Conservation (phyloP, 2,329 filamentous ascomycete genomes). For the Ophidiomyces ophidiicola region DNA sequence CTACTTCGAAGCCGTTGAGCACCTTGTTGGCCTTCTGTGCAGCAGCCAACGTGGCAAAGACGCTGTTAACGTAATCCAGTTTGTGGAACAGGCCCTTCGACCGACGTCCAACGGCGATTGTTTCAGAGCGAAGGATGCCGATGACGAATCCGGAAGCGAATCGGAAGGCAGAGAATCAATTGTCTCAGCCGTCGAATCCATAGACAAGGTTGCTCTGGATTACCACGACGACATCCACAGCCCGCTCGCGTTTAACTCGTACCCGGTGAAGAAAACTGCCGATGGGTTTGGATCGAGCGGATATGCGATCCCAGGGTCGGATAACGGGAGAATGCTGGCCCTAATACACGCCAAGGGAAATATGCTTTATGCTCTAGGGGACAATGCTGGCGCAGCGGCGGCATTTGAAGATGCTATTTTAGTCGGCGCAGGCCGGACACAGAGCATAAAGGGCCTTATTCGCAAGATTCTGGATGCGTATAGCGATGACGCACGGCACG, state of each 20-base stretch:
- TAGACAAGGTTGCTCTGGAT: conserved; percentile 47
- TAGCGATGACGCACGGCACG: conserved; percentile 33
- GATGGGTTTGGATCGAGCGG: conserved; percentile 63
- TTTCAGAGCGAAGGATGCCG: conserved; percentile 40
- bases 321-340: conserved; percentile 88
- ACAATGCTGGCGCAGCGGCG: conserved; percentile 65
- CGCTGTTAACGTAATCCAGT: conserved; percentile 75
- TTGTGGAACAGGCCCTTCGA: conserved; percentile 63
- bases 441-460: conserved; percentile 67
- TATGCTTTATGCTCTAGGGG: conserved; percentile 82
- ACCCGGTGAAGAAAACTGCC: conserved; percentile 24
- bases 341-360: conserved; percentile 97
- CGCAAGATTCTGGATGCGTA: conserved; percentile 62
- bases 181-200: conserved; percentile 39
- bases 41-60: conserved; percentile 67
- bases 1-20: conserved; percentile 90
- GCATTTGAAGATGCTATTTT: conserved; percentile 93
- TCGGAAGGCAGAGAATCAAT: conserved; percentile 42
- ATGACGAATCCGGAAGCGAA: conserved; percentile 50
- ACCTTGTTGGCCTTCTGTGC: conserved; percentile 79
- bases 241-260: conserved; percentile 19
- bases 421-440: conserved; percentile 63
- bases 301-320: conserved; percentile 68
- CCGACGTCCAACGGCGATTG: conserved; percentile 37
- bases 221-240: conserved; percentile 37